phyloP scores from a whole-genome alignment of 2,329 filamentous ascomycete genomes.

The Sporothrix inflata region DNA sequence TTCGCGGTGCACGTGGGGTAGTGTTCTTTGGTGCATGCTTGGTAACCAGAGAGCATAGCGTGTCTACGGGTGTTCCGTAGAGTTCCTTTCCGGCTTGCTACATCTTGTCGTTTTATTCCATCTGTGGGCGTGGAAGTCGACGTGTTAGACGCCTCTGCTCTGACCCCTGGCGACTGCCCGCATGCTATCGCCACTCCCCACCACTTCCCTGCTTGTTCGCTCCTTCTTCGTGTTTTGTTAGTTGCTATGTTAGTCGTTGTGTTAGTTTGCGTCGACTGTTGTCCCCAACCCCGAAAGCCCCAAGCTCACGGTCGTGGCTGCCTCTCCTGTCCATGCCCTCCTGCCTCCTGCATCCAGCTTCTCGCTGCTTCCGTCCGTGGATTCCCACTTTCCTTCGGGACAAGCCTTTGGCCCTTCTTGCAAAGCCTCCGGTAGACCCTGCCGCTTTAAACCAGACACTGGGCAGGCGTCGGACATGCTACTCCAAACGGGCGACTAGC shows the following conservation, averaged over 20 bases:
- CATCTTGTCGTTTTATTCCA: background rate
- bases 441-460: background rate
- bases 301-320: background rate
- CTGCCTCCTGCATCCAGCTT: too few relatives aligned
- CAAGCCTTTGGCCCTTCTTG: background rate
- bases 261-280: background rate
- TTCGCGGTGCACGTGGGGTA: background rate
- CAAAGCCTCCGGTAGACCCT: background rate
- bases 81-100: background rate
- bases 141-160: background rate
- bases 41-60: background rate
- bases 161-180: background rate
- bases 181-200: background rate
- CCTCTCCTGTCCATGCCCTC: background rate
- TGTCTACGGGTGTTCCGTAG: background rate
- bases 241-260: background rate
- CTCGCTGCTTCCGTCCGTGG: background rate
- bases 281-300: background rate
- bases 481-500: slow-evolving; percentile 25
- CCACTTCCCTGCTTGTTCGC: background rate
- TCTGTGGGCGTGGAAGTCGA: background rate
- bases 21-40: background rate
- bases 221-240: background rate
- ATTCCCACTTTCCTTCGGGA: background rate
- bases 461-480: slow-evolving; percentile 11